A percentile compares a stretch with the other conserved stretches of the same genome.
Evolutionary conservation across 441 rosid species (phyloP).

Genomic region (Pelargonium citronellum): DNA sequence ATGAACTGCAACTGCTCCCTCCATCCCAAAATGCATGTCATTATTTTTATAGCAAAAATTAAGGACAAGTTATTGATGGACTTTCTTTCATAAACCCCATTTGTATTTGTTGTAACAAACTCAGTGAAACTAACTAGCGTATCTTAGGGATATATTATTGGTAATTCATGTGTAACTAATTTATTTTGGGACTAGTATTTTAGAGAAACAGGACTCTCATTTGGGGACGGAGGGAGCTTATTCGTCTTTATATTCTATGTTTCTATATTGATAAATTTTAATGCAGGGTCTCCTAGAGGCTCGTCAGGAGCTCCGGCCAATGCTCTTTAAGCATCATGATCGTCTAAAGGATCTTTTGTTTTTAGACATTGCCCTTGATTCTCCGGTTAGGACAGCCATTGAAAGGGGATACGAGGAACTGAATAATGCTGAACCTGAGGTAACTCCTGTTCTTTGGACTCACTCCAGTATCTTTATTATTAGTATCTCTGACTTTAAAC

Average conservation of each 20-base stretch:
- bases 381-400: constrained; percentile 88
- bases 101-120: too few species aligned
- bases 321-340: constrained; percentile 55
- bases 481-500: constrained; percentile 12
- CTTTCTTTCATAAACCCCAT: too few species aligned
- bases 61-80: too few species aligned
- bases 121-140: too few species aligned
- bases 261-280: constrained; percentile 15
- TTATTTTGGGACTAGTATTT: too few species aligned
- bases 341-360: constrained; percentile 93
- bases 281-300: constrained; percentile 91
- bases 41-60: constrained; percentile 2
- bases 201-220: too few species aligned
- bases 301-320: constrained; percentile 83
- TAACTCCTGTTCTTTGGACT: constrained; percentile 25
- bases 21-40: too few species aligned
- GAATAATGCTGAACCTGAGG: constrained; percentile 80
- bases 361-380: constrained; percentile 90
- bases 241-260: background rate
- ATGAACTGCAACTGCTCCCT: background rate
- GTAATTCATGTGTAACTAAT: too few species aligned
- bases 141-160: too few species aligned
- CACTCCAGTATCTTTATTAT: background rate
- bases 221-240: background rate
- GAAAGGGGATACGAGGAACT: constrained; percentile 92